Base-by-base conservation (phyloP, 768 basidiomycete genomes). In the Scleroderma citrinum region DNA sequence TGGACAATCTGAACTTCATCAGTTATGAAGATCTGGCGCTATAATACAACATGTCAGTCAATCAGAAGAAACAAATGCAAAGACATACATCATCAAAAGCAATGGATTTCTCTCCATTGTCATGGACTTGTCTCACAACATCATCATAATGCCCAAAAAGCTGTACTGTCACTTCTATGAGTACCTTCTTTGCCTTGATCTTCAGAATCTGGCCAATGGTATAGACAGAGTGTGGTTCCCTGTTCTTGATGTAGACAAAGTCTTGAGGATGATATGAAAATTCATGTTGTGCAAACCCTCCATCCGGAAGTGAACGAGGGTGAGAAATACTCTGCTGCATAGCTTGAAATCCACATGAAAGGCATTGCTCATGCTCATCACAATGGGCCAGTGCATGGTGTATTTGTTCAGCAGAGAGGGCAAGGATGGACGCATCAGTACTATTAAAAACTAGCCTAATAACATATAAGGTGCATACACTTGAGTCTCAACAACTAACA, bases 121-220 rank as follows among this genome's bases (percentile, higher is more conserved):
- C 43, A 47, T 45, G 57, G n/a, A 60, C 38, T 36, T 31, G 53
- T 34, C 54, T 58, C 17, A 67, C 62, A 38, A 70, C 61, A 17
- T 75, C 64, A 55, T 78, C 72, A 55, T 74, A 71, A 2, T 81
- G 72, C 2, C 70, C 72, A 36, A 78, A 73, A n/a, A 68, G 53
- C 12, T 57, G 70, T 12, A 85, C 68, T 7, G 63, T 57, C 3
- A 69, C 56, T 36, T 75, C 60, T 8, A 52, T 49, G 13, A 61
- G 56, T 21, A 51, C 37, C 6, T 49, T 56, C 23, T 59, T 59
- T n/a, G 56, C 52, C 36, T 55, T 53, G 17, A 85, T 60, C 4
- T 64, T 58, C 14, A 68, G 52, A 34, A 89, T 77, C 54, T 85
- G 84, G 0, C 73, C 83, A 46, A 88, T 77, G 5, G 69, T 59